Evolutionary conservation across 345 rosid species (phyloP), one percentile per base, ranked within the genome.

Genomic region (Brassica nigra): DNA sequence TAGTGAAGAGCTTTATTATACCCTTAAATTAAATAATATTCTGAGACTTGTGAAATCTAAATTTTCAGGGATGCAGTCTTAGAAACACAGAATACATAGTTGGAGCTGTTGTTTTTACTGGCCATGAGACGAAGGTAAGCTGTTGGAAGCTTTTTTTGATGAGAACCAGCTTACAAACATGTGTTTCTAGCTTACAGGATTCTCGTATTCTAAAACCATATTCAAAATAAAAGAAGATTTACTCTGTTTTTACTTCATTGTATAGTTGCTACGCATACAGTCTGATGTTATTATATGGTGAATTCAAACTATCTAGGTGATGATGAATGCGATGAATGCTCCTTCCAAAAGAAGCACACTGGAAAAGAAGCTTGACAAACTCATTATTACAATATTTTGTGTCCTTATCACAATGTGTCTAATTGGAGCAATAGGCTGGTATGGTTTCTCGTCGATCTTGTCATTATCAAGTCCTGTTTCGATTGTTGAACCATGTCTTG

Each of bases 271-370:
- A 28, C 30, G 55, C 28, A 11, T 23, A 55, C 20, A 42, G 15
- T 20, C 29, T 31, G 78, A 55, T 67, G 59, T 57, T 70, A 70
- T 37, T 42, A 66, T 76, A 44, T 80, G 80, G 44, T 78, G 68
- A 68, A 73, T 63, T 73, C 75, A 59, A 76, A 63, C 12, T 74
- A 64, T 84, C 79, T 82, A 93, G 99, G 98, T 95, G 65, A 95
- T 95, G 98, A 95, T 95, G 99, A 95, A 95, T 85, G 88, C 99
- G 61, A 91, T 93, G 99, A 93, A 95, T 73, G 97, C 95, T 83
- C 99, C 99, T 76, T 95, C 98, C 68, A 95, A 95, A 84, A 89
- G 99, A 86, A 95, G 99, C 82, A 95, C 99, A 47, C 82, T 95
- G 73, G 99, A 95, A 84, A 91, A 96, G 89, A 95, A 93, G 84